Percentiles rank a stretch among this genome's conserved stretches.
phyloP scores from a whole-genome alignment of 495 filamentous ascomycete species.

The Astrocystis sublimbata region DNA sequence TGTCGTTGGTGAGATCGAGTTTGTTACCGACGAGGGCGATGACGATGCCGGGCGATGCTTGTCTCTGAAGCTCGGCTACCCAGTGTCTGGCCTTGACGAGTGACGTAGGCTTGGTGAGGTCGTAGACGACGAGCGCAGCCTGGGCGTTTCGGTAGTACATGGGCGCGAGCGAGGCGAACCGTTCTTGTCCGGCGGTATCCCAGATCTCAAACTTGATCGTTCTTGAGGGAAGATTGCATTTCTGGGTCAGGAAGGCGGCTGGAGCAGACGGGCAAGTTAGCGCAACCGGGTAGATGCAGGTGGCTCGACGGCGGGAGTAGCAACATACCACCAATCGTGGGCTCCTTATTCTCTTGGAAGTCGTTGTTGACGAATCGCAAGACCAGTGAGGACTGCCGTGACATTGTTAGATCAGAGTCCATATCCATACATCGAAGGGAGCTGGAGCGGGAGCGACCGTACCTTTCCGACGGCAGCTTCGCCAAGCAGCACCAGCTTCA shows the following conservation, averaged over 20 bases:
- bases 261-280: constrained; percentile 14
- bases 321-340: constrained; percentile 90
- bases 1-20: constrained; percentile 75
- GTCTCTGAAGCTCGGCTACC: constrained; percentile 96
- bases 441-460: constrained; percentile 25
- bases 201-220: constrained; percentile 99
- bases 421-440: constrained; percentile 10
- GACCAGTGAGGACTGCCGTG: constrained; percentile 86
- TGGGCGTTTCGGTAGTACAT: constrained; percentile 99
- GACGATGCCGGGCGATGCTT: constrained; percentile 96
- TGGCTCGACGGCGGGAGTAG: constrained; percentile 12
- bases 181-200: constrained; percentile 98
- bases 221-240: constrained; percentile 91
- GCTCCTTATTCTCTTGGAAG: constrained; percentile 99
- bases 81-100: constrained; percentile 97
- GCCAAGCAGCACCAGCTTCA: constrained; percentile 95
- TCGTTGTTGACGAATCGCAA: constrained; percentile 99
- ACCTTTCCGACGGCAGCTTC: constrained; percentile 99
- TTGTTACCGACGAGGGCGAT: constrained; percentile 98
- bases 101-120: constrained; percentile 94
- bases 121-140: constrained; percentile 97
- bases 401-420: constrained; percentile 23
- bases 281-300: constrained; percentile 8
- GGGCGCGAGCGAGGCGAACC: constrained; percentile 92
- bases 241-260: constrained; percentile 98